Conservation (phyloP, 2,329 filamentous ascomycete genomes). For the Xylariales sp. region DNA sequence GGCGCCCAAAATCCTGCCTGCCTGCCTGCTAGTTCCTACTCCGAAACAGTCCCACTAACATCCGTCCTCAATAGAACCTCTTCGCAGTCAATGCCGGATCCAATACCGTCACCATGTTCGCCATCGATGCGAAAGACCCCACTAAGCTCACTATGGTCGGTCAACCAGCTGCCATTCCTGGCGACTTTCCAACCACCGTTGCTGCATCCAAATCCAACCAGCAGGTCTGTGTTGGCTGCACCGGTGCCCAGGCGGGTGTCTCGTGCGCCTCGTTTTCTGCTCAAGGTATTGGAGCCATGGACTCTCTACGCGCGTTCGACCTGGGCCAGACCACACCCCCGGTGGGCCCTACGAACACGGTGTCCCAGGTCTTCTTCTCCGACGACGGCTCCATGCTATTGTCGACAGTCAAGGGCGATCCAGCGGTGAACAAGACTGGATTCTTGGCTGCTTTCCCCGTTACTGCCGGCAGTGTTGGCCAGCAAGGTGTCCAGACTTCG, state of each 20-base stretch:
- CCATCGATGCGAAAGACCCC: constrained; percentile 35
- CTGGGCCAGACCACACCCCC: constrained; percentile 55
- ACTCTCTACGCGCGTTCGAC: constrained; percentile 41
- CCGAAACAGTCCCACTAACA: not conserved
- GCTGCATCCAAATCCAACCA: constrained; percentile 38
- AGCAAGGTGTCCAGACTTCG: constrained; percentile 31
- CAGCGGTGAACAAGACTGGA: constrained; percentile 47
- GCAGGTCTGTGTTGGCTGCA: constrained; percentile 29
- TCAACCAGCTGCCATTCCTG: constrained; percentile 36
- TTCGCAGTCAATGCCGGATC: constrained; percentile 53
- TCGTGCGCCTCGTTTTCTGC: constrained; percentile 19
- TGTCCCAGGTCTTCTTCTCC: constrained; percentile 58
- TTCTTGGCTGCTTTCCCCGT: constrained; percentile 51
- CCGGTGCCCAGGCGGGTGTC: constrained; percentile 29
- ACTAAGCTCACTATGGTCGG: constrained; percentile 41
- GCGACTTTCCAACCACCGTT: constrained; percentile 49
- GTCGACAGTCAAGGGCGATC: constrained; percentile 58
- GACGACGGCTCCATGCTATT: constrained; percentile 46
- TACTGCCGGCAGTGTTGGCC: constrained; percentile 14
- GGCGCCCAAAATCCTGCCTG: constrained; percentile 11
- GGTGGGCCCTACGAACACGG: constrained; percentile 50
- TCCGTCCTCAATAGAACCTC: constrained; percentile 33
- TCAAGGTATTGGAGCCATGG: constrained; percentile 37
- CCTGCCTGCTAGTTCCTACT: no score
- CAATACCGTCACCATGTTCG: constrained; percentile 47